These are phyloP conservation scores for Dovyalis caffra DNA, from an alignment of 345 rosid genomes.

Conservation along the genomic window DNA sequence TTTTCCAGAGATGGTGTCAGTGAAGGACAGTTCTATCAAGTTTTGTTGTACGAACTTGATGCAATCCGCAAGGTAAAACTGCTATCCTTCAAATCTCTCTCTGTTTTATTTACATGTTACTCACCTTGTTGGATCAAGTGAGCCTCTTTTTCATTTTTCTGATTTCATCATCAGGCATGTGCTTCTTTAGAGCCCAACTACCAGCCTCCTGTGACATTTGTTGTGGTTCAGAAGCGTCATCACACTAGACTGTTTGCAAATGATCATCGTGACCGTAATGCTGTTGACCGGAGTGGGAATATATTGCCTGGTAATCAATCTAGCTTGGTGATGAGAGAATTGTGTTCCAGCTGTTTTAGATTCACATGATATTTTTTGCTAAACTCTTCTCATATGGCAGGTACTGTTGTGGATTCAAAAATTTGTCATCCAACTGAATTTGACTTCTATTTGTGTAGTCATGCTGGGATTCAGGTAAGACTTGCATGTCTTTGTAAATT, in stretches of 20 bases:
- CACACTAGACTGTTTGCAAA: slow-evolving; percentile 96
- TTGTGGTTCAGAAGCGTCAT: slow-evolving; percentile 98
- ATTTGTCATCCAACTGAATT: slow-evolving; percentile 98
- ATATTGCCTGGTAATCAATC: slow-evolving; percentile 69
- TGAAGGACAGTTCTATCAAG: slow-evolving; percentile 98
- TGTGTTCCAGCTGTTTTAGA: too few species aligned
- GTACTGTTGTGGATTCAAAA: slow-evolving; percentile 97
- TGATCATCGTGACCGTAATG: slow-evolving; percentile 61
- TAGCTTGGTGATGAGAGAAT: background rate
- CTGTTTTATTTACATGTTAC: background rate
- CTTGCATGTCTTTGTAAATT: background rate
- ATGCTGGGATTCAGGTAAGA: slow-evolving; percentile 92
- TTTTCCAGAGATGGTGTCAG: slow-evolving; percentile 88
- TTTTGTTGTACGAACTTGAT: slow-evolving; percentile 86
- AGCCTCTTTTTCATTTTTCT: background rate
- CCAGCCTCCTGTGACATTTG: slow-evolving; percentile 99
- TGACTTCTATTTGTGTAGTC: slow-evolving; percentile 95
- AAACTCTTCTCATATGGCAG: slow-evolving; percentile 26
- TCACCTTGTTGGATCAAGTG: background rate
- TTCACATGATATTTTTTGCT: background rate
- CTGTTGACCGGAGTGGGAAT: slow-evolving; percentile 91
- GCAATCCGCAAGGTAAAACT: slow-evolving; percentile 84
- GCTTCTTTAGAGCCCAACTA: slow-evolving; percentile 94
- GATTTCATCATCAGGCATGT: slow-evolving; percentile 59
- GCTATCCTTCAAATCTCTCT: background rate